Conservation (phyloP, 345 rosid genomes). For the Iberis pinnata region DNA sequence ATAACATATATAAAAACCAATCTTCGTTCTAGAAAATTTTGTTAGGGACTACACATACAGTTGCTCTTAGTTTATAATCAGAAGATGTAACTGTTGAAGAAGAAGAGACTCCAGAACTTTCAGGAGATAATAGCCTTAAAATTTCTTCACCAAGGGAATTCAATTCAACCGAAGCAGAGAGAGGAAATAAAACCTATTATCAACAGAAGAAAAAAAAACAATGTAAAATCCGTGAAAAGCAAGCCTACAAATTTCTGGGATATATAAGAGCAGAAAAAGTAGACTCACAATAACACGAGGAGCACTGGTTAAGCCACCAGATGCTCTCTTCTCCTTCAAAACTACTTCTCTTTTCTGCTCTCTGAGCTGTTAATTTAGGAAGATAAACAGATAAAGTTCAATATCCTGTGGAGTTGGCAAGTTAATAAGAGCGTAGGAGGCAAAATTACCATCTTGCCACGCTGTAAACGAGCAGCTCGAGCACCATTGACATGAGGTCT, state of each 20-base stretch:
- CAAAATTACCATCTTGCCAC: conserved; percentile 62
- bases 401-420: too few relatives aligned
- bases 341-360: conserved; percentile 78
- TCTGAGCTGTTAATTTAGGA: conserved; percentile 39
- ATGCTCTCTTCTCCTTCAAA: conserved; percentile 70
- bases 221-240: neutral
- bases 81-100: conserved; percentile 58
- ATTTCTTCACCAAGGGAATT: conserved; percentile 59
- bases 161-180: conserved; percentile 51
- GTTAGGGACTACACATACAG: conserved; percentile 44
- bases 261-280: neutral
- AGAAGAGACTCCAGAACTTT: conserved; percentile 22
- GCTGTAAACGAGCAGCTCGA: conserved; percentile 65
- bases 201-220: neutral
- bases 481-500: conserved; percentile 56
- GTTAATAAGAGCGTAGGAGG: too few relatives aligned
- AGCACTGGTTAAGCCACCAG: conserved; percentile 47
- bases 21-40: too few relatives aligned
- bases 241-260: neutral
- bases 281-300: conserved; percentile 75
- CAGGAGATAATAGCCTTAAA: conserved; percentile 39
- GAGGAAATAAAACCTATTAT: conserved; percentile 73
- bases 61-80: conserved; percentile 61
- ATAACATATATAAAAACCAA: too few relatives aligned
- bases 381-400: too few relatives aligned